Base-by-base conservation (phyloP, 306 rosid genomes). In the Alnus rubra region DNA sequence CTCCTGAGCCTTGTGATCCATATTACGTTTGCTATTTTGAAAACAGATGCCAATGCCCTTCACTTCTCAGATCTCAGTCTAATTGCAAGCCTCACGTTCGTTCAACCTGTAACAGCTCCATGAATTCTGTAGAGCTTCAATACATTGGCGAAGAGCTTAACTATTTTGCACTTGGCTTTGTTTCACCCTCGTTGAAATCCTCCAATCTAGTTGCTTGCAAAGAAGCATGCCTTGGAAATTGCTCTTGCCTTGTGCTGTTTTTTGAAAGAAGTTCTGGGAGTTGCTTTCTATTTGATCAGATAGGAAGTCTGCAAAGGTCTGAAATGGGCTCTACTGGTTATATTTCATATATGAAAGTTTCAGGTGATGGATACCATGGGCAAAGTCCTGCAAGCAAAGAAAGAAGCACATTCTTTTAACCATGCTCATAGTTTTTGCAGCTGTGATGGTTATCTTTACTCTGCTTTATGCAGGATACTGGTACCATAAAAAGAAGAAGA, bases 1-100 rank as follows among this genome's bases (percentile, higher is more conserved):
- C 70, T 71, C 88, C 88, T 3, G 84, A 85, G 75, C 86, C 79
- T 42, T 85, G 88, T 76, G 79, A 52, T 14, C 88, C 84, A 2
- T 82, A 79, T 44, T 73, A 18, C 53, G 85, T 79, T 30, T 85
- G 88, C 74, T 73, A 50, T 77, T 51, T 56, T 28, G 79, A 82
- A 6, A 69, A 69, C 28, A 76, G 78, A 62, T 85, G 88, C 53
- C 79, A 85, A 67, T 85, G 88, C 59, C 84, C 88, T 31, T 42
- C 84, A 4, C 42, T 56, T 79, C 74, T 85, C 76, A 54, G 47
- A 47, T 77, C 84, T 10, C 73, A 48, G 15, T 50, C 69, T 62
- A 58, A 82, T 51, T 82, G 88, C 74, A 76, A 73, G 77, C 78
- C 80, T 47, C 78, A 70, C 45, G 69, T 16, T 14, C 35, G 28